Base-by-base conservation (phyloP, 1,139 yeast genomes). In the Nakaseomyces sp. region DNA sequence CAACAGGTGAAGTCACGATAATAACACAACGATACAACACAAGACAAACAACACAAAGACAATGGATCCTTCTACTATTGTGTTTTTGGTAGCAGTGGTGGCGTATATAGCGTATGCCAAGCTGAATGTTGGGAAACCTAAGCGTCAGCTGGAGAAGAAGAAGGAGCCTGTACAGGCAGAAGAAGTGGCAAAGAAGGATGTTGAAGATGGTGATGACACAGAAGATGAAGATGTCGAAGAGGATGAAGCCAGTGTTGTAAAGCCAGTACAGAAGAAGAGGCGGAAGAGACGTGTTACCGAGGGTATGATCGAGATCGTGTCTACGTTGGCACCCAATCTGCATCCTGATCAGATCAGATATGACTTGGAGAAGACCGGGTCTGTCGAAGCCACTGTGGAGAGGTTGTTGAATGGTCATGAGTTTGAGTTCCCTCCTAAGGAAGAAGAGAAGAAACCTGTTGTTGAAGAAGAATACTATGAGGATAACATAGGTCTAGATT, bases 241-340 rank as follows among this genome's bases (percentile, higher is more conserved):
- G n/a, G 25, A 22, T 22, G 25, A 22, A 22, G 25, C 25, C 9
- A 22, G 25, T 22, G 25, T 22, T 6, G 9, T 9, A 6, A n/a
- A n/a, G 18, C 18, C 18, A 15, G 32, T 29, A 15, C 32, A 22
- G 3, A 35, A 15, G 38, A 20, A 18, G 38, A 20, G 38, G 24
- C 24, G 24, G 26, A 35, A 35, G 38, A 75, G 95, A 45, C 72
- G 69, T 2, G 83, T 84, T n/a, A 82, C 87, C 3, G 74, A 72
- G 9, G 79, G 76, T 50, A 89, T 89, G 97, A 72, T 89, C 41
- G 93, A 84, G 52, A 81, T 85, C 0, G 96, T 89, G 1, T 86
- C 80, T 54, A 77, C 88, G 22, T 71, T 89, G 49, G 95, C 88
- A 0, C 96, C 97, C 1, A 71, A 71, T 28, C 67, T 86, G 41